Evolutionary conservation across 192 early-diverging fungal genomes (phyloP).

Genomic region (Chytriomyces sp.): DNA sequence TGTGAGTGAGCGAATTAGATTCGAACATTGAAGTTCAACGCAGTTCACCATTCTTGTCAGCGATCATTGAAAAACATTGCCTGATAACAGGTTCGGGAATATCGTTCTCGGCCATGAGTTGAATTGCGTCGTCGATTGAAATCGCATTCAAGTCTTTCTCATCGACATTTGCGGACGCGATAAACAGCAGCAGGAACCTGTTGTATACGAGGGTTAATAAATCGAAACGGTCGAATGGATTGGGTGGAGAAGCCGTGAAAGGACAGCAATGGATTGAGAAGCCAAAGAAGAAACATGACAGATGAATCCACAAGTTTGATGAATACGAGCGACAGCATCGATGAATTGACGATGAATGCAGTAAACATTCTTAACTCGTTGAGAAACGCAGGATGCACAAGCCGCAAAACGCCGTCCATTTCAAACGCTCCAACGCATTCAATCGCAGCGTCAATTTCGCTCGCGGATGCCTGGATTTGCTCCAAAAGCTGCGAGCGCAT

Average conservation of each 20-base stretch:
- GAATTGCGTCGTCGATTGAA: constrained; percentile 3
- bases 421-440: constrained; percentile 35
- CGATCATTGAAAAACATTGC: constrained; percentile 28
- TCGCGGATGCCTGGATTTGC: constrained; percentile 39
- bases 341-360: background rate
- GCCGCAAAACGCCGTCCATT: constrained; percentile 35
- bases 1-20: background rate
- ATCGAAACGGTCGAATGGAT: background rate
- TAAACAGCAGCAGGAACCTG: constrained; percentile 9
- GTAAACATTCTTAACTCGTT: constrained; percentile 5
- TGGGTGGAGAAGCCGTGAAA: background rate
- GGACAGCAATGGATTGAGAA: background rate
- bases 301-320: background rate
- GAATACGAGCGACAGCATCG: too few relatives aligned
- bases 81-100: constrained; percentile 34
- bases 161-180: constrained; percentile 8
- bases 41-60: background rate
- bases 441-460: constrained; percentile 34
- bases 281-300: background rate
- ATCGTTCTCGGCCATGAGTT: constrained; percentile 39
- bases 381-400: constrained; percentile 36
- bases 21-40: too few relatives aligned
- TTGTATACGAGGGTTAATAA: background rate
- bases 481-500: background rate
- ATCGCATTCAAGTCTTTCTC: constrained; percentile 15